phyloP scores from a whole-genome alignment of 768 basidiomycete genomes.

The Kwoniella sp. region DNA sequence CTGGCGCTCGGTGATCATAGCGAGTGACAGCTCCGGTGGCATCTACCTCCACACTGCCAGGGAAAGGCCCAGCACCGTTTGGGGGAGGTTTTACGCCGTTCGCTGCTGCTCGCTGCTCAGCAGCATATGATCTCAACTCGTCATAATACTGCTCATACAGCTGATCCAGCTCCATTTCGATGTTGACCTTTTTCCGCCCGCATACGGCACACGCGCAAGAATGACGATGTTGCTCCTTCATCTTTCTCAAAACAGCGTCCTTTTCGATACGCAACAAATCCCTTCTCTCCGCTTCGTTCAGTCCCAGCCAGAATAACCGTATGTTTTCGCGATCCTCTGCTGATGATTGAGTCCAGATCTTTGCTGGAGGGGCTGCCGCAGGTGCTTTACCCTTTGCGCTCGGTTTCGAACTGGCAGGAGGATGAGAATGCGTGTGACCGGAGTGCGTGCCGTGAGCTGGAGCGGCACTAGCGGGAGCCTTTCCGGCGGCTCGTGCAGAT shows the following conservation, averaged over 20 bases:
- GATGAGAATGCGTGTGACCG: conserved; percentile 60
- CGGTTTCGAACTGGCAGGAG: conserved; percentile 46
- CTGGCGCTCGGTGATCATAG: conserved; percentile 56
- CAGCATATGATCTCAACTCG: conserved; percentile 98
- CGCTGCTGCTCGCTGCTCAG: conserved; percentile 69
- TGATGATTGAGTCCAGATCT: conserved; percentile 93
- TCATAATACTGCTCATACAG: conserved; percentile 99
- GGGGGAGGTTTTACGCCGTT: conserved; percentile 81
- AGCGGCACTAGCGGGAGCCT: conserved; percentile 53
- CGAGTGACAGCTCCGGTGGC: conserved; percentile 76
- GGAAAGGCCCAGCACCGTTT: conserved; percentile 95
- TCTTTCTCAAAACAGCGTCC: conserved; percentile 94
- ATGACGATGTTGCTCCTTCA: conserved; percentile 99
- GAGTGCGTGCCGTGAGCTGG: conserved; percentile 32
- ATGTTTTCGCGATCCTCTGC: conserved; percentile 94
- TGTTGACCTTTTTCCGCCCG: conserved; percentile 94
- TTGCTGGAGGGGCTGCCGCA: conserved; percentile 57
- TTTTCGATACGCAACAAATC: conserved; percentile 97
- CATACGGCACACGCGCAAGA: conserved; percentile 94
- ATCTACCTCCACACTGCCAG: conserved; percentile 95
- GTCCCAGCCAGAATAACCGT: conserved; percentile 94
- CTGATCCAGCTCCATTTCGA: conserved; percentile 99
- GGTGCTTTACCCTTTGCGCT: conserved; percentile 48
- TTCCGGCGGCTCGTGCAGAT: conserved; percentile 56
- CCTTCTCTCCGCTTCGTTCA: conserved; percentile 86